These are phyloP conservation scores for Ophiocordyceps polyrhachis-furcata DNA, from an alignment of 2,329 filamentous ascomycete species.

Conservation along the genomic window DNA sequence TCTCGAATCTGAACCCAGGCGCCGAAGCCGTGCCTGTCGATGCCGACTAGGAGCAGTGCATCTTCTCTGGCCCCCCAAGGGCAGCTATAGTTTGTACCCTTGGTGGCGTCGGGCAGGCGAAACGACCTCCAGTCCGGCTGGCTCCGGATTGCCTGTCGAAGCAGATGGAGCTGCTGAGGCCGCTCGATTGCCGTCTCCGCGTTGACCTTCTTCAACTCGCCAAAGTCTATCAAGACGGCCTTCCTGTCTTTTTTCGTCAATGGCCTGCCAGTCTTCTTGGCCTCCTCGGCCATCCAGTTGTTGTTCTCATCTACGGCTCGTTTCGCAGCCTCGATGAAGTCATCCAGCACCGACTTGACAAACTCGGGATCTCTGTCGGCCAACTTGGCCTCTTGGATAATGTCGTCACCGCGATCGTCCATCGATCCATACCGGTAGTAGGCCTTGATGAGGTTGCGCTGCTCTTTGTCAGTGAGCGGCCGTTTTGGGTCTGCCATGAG, in stretches of 20 bases:
- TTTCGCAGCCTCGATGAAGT: conserved; percentile 44
- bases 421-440: conserved; percentile 84
- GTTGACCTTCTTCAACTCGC: conserved; percentile 84
- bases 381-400: conserved; percentile 73
- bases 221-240: conserved; percentile 86
- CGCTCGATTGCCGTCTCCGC: conserved; percentile 89
- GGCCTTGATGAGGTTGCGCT: conserved; percentile 74
- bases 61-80: conserved; percentile 87
- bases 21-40: conserved; percentile 84
- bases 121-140: conserved; percentile 58
- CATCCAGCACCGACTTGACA: conserved; percentile 55
- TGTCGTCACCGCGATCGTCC: conserved; percentile 71
- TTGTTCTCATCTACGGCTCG: conserved; percentile 47
- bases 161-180: conserved; percentile 69
- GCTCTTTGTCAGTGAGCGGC: conserved; percentile 84
- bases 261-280: conserved; percentile 63
- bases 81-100: conserved; percentile 79
- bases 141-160: conserved; percentile 54
- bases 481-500: conserved; percentile 68
- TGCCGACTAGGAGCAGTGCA: conserved; percentile 90
- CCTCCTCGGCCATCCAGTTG: conserved; percentile 57
- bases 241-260: conserved; percentile 96
- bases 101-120: conserved; percentile 77
- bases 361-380: conserved; percentile 66
- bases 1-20: conserved; percentile 92